Evolutionary conservation across 306 rosid species (phyloP).

Genomic region (Cucurbita pepo): DNA sequence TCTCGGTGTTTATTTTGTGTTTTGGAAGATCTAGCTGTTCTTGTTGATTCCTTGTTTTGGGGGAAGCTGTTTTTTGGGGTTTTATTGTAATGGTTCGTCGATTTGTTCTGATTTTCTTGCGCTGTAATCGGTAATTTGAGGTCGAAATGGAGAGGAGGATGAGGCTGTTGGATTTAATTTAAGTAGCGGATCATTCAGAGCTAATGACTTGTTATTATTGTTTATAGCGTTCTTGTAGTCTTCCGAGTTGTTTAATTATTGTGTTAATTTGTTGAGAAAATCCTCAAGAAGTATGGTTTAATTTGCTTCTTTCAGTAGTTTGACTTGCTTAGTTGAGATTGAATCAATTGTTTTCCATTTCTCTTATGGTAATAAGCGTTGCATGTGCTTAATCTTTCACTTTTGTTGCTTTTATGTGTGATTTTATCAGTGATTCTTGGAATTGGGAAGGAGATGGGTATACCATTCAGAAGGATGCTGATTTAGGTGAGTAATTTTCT

Average conservation of each 20-base stretch:
- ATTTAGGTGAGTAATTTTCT: conserved; percentile 23
- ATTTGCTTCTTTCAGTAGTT: background rate
- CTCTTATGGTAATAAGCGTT: background rate
- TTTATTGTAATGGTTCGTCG: background rate
- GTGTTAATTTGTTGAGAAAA: background rate
- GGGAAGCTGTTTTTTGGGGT: background rate
- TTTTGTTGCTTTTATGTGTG: conserved; percentile 6
- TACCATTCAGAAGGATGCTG: conserved; percentile 24
- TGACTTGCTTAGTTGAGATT: background rate
- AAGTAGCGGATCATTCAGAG: conserved; percentile 4
- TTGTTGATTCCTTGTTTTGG: background rate
- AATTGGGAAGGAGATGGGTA: conserved; percentile 39
- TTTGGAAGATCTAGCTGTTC: background rate
- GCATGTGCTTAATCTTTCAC: background rate
- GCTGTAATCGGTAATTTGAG: background rate
- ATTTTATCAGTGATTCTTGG: conserved; percentile 35
- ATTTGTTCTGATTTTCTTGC: background rate
- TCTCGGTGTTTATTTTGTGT: conserved; percentile 8
- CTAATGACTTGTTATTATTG: background rate
- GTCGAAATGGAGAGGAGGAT: conserved; percentile 9
- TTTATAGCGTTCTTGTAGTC: background rate
- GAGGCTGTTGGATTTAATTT: conserved; percentile 26
- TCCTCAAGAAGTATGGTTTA: background rate
- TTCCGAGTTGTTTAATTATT: background rate
- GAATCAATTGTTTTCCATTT: background rate